Percentiles rank a stretch among this genome's conserved stretches.
These are phyloP conservation scores for Leccinum barrowsii DNA, from an alignment of 768 basidiomycete genomes.

Conservation along the genomic window DNA sequence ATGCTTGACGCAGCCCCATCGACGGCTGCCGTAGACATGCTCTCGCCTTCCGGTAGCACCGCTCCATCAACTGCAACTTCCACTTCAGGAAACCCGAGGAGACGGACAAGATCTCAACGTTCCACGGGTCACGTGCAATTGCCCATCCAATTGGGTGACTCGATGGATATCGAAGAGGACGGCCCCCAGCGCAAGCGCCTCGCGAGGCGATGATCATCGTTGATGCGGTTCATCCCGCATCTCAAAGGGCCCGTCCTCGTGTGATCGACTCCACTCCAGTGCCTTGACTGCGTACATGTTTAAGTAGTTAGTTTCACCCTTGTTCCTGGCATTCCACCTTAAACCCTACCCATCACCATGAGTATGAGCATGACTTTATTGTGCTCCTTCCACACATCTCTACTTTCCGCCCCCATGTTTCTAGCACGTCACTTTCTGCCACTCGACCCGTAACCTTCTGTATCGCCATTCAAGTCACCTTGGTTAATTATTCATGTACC, in stretches of 20 bases:
- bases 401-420: slow-evolving; percentile 5
- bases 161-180: slow-evolving; percentile 78
- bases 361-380: slow-evolving; percentile 13
- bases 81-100: slow-evolving; percentile 35
- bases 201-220: slow-evolving; percentile 47
- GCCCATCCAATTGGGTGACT: slow-evolving; percentile 41
- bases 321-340: not conserved
- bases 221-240: not conserved
- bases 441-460: slow-evolving; percentile 1
- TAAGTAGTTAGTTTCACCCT: slow-evolving; percentile 2
- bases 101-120: slow-evolving; percentile 55
- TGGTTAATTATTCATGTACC: slow-evolving; percentile 17
- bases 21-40: slow-evolving; percentile 35
- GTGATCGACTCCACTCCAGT: not conserved
- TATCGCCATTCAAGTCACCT: slow-evolving; percentile 11
- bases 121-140: slow-evolving; percentile 36
- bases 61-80: slow-evolving; percentile 20
- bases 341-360: not conserved
- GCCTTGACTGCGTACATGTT: slow-evolving; percentile 2
- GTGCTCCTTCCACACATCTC: slow-evolving; percentile 8
- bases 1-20: slow-evolving; percentile 56
- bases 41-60: slow-evolving; percentile 35
- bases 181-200: slow-evolving; percentile 72
- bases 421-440: not conserved
- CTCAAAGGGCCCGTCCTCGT: not conserved